phyloP scores from a whole-genome alignment of 1,284 basidiomycete genomes.

The Apiotrichum gracile region DNA sequence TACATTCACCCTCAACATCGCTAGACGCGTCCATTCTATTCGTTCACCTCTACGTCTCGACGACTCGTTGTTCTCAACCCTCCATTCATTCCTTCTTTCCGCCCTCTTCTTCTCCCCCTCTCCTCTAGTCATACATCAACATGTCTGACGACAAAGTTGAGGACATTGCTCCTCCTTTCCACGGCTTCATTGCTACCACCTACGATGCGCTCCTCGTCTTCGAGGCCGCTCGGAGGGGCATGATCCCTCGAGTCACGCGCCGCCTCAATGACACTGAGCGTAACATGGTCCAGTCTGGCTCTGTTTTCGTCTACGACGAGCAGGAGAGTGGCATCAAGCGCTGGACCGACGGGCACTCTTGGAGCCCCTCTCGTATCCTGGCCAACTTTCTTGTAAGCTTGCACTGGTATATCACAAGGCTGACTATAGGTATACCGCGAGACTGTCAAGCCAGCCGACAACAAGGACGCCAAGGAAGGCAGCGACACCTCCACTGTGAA shows the following conservation, averaged over 20 bases:
- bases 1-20: not conserved
- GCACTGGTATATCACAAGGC: not conserved
- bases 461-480: conserved; percentile 11
- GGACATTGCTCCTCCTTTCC: conserved; percentile 62
- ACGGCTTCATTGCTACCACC: conserved; percentile 89
- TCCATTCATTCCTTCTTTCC: too few species aligned
- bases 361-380: conserved; percentile 62
- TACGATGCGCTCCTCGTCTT: conserved; percentile 92
- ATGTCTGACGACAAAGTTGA: conserved; percentile 20
- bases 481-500: conserved; percentile 3
- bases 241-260: conserved; percentile 89
- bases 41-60: too few species aligned
- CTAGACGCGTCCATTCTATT: not conserved
- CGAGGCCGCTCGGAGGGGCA: conserved; percentile 81
- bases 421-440: conserved; percentile 67
- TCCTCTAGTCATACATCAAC: not conserved
- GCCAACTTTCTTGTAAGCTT: conserved; percentile 74
- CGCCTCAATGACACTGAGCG: conserved; percentile 87
- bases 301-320: conserved; percentile 97
- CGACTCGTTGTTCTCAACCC: too few species aligned
- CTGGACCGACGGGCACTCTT: conserved; percentile 96
- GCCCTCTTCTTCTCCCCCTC: not conserved
- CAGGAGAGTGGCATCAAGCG: conserved; percentile 95
- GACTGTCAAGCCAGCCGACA: conserved; percentile 62
- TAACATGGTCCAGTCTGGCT: conserved; percentile 86